Base-by-base conservation (phyloP, 2,329 filamentous ascomycete species). In the Didymella lethalis region DNA sequence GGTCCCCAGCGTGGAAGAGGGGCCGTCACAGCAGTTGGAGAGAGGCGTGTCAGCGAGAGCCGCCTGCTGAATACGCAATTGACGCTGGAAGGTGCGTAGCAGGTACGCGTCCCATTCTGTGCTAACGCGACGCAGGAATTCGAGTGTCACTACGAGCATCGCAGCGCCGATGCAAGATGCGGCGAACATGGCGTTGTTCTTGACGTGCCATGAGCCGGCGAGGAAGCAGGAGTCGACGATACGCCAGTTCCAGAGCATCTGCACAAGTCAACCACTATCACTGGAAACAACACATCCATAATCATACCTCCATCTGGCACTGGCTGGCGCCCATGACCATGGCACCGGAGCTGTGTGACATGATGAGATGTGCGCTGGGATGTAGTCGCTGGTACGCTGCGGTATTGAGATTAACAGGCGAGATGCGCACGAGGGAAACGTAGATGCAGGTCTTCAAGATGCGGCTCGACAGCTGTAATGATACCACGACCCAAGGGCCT, bases 231-330 rank as follows among this genome's bases (percentile, higher is more conserved):
- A 78, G 72, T 90, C 87, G 72, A 90, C 80, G 3, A 88, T 89
- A 75, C 90, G 83, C 88, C 89, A 91, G 76, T 92, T 93, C 89
- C 90, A 92, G 40, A 91, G 80, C 90, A 92, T 93, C 88, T 91
- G 16, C 4, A 1, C n/a, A 31, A 4, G 48, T 65, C n/a, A 65
- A 51, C 11, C 26, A 23, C n/a, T 10, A 54, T 26, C 2, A n/a
- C 18, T 26, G 3, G 7, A 7, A 32, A 28, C 14, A 3, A 45
- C 34, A 20, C n/a, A 12, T 3, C 11, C 25, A n/a, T 26, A 6
- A n/a, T 49, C 69, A 25, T 64, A 78, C 78, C 52, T 78, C 77
- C 62, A 78, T 79, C 59, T 77, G 73, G 70, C 78, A 80, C 14
- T 64, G 66, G 44, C 54, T 65, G 46, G 69, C 68, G 8, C 69